These are phyloP conservation scores for Sarocladium oryzae DNA, from an alignment of 2,329 filamentous ascomycete species.

Conservation along the genomic window DNA sequence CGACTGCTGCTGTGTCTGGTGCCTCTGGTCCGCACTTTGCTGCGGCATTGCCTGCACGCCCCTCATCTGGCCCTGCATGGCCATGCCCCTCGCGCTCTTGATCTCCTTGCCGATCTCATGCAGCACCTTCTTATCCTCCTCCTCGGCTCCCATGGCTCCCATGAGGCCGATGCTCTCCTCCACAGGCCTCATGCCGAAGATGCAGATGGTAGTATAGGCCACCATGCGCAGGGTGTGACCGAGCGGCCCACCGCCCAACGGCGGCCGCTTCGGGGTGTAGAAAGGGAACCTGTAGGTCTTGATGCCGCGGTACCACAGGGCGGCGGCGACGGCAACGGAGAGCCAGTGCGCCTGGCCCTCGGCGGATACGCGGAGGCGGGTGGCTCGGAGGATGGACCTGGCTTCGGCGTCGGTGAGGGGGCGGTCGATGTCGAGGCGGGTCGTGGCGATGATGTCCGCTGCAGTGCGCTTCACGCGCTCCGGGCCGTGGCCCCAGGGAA, in stretches of 20 bases:
- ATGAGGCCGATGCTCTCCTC: neutral
- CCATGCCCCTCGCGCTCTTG: neutral
- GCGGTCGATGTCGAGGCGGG: neutral
- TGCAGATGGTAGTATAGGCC: neutral
- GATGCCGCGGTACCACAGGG: neutral
- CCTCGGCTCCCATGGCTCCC: neutral
- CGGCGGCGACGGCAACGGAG: neutral
- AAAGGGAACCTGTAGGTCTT: constrained; percentile 5
- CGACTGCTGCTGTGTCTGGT: neutral
- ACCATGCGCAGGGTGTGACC: neutral
- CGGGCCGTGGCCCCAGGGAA: neutral
- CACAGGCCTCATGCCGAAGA: neutral
- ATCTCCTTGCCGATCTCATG: neutral
- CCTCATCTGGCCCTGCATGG: neutral
- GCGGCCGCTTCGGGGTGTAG: constrained; percentile 1
- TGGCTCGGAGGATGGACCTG: neutral
- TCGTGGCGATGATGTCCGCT: neutral
- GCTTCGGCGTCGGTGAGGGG: neutral
- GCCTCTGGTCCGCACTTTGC: neutral
- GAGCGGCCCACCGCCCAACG: neutral
- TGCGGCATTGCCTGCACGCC: neutral
- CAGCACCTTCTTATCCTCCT: neutral
- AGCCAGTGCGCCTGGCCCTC: constrained; percentile 1
- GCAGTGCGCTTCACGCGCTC: neutral
- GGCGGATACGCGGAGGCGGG: neutral